Evolutionary conservation across 148 eudicot genomes (phyloP), one percentile per base, ranked within the genome.

Genomic region (Oxyria digyna): DNA sequence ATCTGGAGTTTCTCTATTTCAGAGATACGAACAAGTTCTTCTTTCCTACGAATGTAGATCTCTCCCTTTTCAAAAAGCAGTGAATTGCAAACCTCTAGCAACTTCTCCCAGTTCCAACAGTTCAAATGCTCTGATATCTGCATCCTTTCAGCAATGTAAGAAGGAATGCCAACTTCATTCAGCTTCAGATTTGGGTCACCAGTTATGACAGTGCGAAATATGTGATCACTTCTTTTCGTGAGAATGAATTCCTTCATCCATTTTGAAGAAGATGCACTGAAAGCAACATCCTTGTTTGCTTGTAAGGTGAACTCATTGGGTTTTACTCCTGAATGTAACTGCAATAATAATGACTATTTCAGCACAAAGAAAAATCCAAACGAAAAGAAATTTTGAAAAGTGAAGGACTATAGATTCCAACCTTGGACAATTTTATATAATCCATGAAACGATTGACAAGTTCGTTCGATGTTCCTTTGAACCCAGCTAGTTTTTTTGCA

Each of bases 171-270:
- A 29, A 94, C 83, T 83, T 94, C 98, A 67, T 69, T 74, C 1
- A 94, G 80, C 74, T 81, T 80, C 54, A 94, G 64, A 43, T 78
- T 75, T 3, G 98, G 92, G 76, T 94, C 97, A 46, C 98, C 98
- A 23, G 90, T 88, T 10, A 88, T 84, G 32, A 94, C 98, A 75
- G 91, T 85, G 50, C 98, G 97, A 70, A 88, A 87, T 65, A 77
- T 72, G 74, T 90, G 91, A 71, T 94, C 85, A 24, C 81, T 86
- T 72, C 98, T 71, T 75, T 94, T 94, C 29, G 90, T 89, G 0
- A 94, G 83, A 69, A 90, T 75, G 23, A 94, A 77, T 57, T 94
- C 98, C 78, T 90, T 94, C 78, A 94, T 79, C 82, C 90, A 85
- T 74, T 82, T 88, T 72, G 89, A 70, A 35, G 87, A 89, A 43